Evolutionary conservation across 192 early-diverging fungal species (phyloP).

Genomic region (Neocallimastix lanati): DNA sequence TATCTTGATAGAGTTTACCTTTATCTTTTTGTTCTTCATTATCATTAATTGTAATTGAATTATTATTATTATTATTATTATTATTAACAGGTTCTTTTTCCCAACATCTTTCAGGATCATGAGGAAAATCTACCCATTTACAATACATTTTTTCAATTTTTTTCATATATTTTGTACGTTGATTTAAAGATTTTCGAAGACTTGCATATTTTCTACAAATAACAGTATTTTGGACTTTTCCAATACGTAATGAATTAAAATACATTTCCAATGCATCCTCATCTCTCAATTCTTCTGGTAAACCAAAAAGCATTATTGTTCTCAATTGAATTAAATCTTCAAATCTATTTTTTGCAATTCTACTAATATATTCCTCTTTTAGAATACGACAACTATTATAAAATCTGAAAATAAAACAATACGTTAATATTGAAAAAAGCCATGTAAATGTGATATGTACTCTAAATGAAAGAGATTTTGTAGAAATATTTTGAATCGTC

Average conservation of each 20-base stretch:
- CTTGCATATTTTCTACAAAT: constrained; percentile 28
- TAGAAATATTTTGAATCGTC: constrained; percentile 25
- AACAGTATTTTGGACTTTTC: constrained; percentile 24
- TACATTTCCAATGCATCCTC: constrained; percentile 25
- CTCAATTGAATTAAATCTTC: constrained; percentile 27
- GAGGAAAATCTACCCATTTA: not conserved
- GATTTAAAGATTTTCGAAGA: constrained; percentile 16
- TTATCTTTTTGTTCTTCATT: not conserved
- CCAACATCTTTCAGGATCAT: not conserved
- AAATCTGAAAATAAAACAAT: constrained; percentile 20
- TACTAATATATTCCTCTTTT: constrained; percentile 18
- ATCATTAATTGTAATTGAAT: no score
- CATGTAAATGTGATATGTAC: constrained; percentile 27
- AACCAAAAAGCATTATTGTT: constrained; percentile 29
- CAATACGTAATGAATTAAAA: constrained; percentile 32
- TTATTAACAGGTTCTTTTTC: not conserved
- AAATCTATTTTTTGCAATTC: constrained; percentile 17
- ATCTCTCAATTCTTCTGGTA: constrained; percentile 22
- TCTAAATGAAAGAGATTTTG: constrained; percentile 13
- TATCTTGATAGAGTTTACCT: not conserved
- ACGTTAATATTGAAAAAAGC: constrained; percentile 24
- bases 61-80: not conserved
- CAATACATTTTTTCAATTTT: constrained; percentile 19
- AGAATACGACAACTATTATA: constrained; percentile 21
- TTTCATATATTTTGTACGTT: constrained; percentile 17